Evolutionary conservation across 371 early-diverging fungal species (phyloP), one percentile per base, ranked within the genome.

Genomic region (Mortierella sp.): DNA sequence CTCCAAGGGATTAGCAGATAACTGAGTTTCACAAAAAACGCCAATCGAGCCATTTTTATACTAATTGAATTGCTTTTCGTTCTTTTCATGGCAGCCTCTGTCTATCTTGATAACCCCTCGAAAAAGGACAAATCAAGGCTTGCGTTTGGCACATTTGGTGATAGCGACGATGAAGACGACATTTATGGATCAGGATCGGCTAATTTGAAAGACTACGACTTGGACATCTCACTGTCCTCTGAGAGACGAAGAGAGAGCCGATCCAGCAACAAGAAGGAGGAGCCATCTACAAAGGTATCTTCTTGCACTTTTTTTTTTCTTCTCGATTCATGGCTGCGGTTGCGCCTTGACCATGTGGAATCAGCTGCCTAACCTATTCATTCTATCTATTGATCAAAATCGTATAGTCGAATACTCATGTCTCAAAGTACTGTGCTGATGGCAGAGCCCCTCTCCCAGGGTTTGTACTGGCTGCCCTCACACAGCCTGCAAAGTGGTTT

Each of bases 401-500:
- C 21, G 28, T 5, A 56, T 29, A 74, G 69, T n/a, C 61, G 23
- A 44, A 56, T 9, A n/a, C 29, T 4, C 18, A 29, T 18, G 53
- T 16, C 28, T 64, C 61, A 64, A 63, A 30, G 47, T 66, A 56
- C 58, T 82, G 83, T 47, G 72, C 72, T 56, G 94, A 94, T 72
- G 92, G 92, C 16, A 81, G 87, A 21, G 67, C 82, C 0, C 87
- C 92, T 4, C 67, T 92, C 23, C 64, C 61, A 14, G 91, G 92
- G 9, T 94, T 91, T 66, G 61, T 80, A 14, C 74, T 91, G 11
- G 84, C 87, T 0, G 59, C 64, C 4, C 53, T 81, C 12, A 51
- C 83, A 19, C 80, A 84, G 12, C 68, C 84, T 7, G 81, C 84
- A 5, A 86, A 87, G 74, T 90, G 90, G 91, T 88, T 84, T 68